These are phyloP conservation scores for Chrysopogon serrulatus DNA, from an alignment of 176 grass and related monocot species.

Conservation along the genomic window DNA sequence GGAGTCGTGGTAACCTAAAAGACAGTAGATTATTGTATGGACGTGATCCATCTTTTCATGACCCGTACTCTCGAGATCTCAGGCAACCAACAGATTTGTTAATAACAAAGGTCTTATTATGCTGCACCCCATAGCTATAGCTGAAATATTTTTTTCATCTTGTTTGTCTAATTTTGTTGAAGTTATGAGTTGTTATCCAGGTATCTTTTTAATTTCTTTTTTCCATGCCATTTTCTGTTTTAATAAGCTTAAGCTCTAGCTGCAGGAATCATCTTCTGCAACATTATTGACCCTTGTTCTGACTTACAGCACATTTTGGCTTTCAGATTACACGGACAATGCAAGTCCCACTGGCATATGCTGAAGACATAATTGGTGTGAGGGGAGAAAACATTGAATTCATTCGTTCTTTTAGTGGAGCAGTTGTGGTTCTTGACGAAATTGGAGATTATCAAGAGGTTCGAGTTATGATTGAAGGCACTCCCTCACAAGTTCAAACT, in stretches of 20 bases:
- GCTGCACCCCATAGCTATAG: background rate
- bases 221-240: background rate
- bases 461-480: slow-evolving; percentile 68
- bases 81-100: slow-evolving; percentile 29
- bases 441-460: slow-evolving; percentile 43
- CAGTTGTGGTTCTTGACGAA: slow-evolving; percentile 60
- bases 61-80: slow-evolving; percentile 32
- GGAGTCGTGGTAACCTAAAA: background rate
- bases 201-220: background rate
- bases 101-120: slow-evolving; percentile 52
- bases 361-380: slow-evolving; percentile 67
- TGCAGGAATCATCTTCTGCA: background rate
- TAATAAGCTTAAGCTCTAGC: background rate
- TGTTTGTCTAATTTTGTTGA: background rate
- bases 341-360: slow-evolving; percentile 66
- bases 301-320: background rate
- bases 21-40: background rate
- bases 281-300: background rate
- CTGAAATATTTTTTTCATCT: background rate
- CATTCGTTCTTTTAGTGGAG: slow-evolving; percentile 59
- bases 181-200: slow-evolving; percentile 5
- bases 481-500: slow-evolving; percentile 59
- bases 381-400: slow-evolving; percentile 55
- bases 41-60: background rate
- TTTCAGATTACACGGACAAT: slow-evolving; percentile 70